Base-by-base conservation (phyloP, 2,329 filamentous ascomycete genomes). In the Rhynchosporium graminicola region DNA sequence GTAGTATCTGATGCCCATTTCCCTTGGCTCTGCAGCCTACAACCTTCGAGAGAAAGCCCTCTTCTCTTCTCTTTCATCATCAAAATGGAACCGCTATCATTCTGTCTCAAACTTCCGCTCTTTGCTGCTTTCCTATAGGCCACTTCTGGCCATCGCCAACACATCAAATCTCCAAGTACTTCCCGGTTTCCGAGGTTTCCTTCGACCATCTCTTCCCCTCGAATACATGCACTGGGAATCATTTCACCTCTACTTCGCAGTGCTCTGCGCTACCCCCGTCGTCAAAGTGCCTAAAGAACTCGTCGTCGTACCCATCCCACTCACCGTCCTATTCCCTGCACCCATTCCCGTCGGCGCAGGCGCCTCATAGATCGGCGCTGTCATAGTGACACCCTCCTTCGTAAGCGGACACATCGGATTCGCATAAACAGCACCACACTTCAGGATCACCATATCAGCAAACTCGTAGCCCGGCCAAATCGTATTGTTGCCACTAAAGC, bases 391-490 rank as follows among this genome's bases (percentile, higher is more conserved):
- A n/a, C 3, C 9, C 3, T 20, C 48, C 31, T n/a, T 52, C 4
- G 8, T 36, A 29, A 52, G 38, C 31, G 48, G 48, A 52, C 48
- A 52, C 31, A 31, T 10, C 5, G 48, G 48, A 52, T 52, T 33
- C 48, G 48, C 48, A 38, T 36, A 52, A 20, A 52, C 48, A 6
- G 9, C 12, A 13, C 48, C 48, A 52, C 48, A 52, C 31, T 31
- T 52, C 29, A 52, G 15, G 7, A 52, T 4, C 31, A 52, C 48
- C 31, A 33, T 52, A 26, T 52, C 48, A 5, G 31, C 48, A 26
- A n/a, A 52, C 13, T 52, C 48, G 26, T 52, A 52, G 7, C 48
- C 48, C 48, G 36, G 5, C 48, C 48, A 52, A 6, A 13, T 20
- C 31, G 3, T 7, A 52, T 52, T 52, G 1, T 20, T 8, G 3